These are phyloP conservation scores for Fusarium duplospermum DNA, from an alignment of 2,329 filamentous ascomycete genomes.

Conservation along the genomic window DNA sequence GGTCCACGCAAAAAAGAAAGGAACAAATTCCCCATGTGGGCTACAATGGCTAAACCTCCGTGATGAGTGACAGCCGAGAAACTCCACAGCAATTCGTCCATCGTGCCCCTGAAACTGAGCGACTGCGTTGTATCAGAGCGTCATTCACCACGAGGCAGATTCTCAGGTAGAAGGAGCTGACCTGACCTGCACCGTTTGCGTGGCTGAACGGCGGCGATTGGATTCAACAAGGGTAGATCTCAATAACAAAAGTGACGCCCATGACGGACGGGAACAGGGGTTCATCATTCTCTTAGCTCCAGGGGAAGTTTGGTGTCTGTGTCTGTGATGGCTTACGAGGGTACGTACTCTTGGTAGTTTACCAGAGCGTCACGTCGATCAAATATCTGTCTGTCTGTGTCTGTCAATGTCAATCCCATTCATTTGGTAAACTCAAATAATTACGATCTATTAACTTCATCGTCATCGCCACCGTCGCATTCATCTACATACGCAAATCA, in stretches of 20 bases:
- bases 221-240: slow-evolving; percentile 31
- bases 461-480: not conserved
- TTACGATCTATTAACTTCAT: not conserved
- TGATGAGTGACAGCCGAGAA: not conserved
- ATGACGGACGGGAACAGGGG: not conserved
- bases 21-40: not conserved
- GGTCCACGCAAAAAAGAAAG: not conserved
- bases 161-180: not conserved
- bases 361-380: not conserved
- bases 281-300: not conserved
- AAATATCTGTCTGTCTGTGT: not conserved
- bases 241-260: slow-evolving; percentile 15
- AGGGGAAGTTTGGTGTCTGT: not conserved
- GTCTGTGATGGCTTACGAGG: not conserved
- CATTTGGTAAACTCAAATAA: not conserved
- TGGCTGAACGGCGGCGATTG: slow-evolving; percentile 2
- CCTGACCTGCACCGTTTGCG: not conserved
- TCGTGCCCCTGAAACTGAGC: slow-evolving; percentile 6
- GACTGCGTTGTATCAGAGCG: slow-evolving; percentile 1
- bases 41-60: not conserved
- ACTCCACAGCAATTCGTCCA: not conserved
- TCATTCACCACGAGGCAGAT: slow-evolving; percentile 13
- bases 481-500: slow-evolving; percentile 20
- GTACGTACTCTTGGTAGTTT: not conserved
- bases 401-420: not conserved